Evolutionary conservation across 768 basidiomycete genomes (phyloP).

Genomic region (Sporobolomyces phaffii): DNA sequence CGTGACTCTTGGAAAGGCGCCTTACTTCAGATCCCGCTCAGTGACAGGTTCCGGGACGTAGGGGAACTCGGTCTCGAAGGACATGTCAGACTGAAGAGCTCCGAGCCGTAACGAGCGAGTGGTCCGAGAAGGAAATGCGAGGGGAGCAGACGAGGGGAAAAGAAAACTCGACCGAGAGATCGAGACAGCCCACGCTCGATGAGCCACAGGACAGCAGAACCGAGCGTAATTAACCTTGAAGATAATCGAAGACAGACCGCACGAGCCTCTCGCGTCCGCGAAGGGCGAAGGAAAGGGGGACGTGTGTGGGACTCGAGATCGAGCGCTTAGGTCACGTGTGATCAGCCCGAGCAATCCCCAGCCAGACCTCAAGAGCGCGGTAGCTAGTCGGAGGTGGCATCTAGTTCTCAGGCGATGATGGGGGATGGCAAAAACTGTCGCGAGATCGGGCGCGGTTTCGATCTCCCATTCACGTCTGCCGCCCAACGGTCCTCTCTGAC

Average conservation of each 20-base stretch:
- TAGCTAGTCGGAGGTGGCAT: too few relatives aligned
- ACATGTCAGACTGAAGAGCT: too few relatives aligned
- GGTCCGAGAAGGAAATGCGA: background rate
- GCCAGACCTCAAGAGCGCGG: too few relatives aligned
- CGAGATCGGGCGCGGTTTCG: too few relatives aligned
- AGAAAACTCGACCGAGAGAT: background rate
- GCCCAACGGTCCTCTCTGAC: too few relatives aligned
- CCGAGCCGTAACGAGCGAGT: too few relatives aligned
- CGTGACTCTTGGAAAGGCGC: background rate
- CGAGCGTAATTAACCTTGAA: background rate
- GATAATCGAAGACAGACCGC: too few relatives aligned
- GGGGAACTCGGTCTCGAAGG: conserved; percentile 3
- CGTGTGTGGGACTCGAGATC: background rate
- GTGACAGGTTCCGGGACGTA: background rate
- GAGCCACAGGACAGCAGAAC: background rate
- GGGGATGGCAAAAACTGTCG: too few relatives aligned
- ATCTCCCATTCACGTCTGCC: too few relatives aligned
- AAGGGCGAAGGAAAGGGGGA: background rate
- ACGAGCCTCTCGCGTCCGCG: background rate
- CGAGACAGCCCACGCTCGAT: background rate
- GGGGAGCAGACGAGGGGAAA: background rate
- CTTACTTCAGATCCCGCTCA: background rate
- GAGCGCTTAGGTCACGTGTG: background rate
- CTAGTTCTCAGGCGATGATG: too few relatives aligned
- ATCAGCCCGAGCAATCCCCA: too few relatives aligned